phyloP scores from a whole-genome alignment of 208 protist genomes.

The Entamoeba histolytica region DNA sequence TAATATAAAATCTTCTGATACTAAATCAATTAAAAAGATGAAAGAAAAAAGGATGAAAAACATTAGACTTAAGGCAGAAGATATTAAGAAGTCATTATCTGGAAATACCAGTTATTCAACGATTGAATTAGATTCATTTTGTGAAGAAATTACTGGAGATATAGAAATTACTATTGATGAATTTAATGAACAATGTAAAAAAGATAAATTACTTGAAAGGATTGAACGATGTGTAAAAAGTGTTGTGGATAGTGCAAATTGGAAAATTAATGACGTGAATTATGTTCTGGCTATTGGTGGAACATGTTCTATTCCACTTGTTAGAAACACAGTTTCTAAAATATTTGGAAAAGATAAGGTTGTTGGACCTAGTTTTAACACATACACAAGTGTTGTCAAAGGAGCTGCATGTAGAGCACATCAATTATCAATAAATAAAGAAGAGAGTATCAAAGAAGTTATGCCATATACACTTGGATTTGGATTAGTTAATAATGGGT shows the following conservation, averaged over 20 bases:
- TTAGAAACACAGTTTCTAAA: background rate
- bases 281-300: background rate
- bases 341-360: background rate
- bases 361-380: background rate
- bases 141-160: background rate
- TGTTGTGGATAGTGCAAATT: background rate
- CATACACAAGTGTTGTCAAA: background rate
- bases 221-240: background rate
- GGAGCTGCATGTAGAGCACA: background rate
- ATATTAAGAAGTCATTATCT: background rate
- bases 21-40: background rate
- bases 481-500: no score
- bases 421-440: no score
- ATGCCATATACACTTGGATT: no score
- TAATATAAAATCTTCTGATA: background rate
- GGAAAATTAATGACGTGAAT: background rate
- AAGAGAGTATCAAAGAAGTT: no score
- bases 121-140: background rate
- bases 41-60: background rate
- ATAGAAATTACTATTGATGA: background rate
- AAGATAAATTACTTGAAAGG: no score
- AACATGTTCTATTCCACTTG: background rate
- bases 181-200: no score
- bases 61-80: background rate
- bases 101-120: background rate